Base-by-base conservation (phyloP, 768 basidiomycete genomes). In the Termitomyces sp. region DNA sequence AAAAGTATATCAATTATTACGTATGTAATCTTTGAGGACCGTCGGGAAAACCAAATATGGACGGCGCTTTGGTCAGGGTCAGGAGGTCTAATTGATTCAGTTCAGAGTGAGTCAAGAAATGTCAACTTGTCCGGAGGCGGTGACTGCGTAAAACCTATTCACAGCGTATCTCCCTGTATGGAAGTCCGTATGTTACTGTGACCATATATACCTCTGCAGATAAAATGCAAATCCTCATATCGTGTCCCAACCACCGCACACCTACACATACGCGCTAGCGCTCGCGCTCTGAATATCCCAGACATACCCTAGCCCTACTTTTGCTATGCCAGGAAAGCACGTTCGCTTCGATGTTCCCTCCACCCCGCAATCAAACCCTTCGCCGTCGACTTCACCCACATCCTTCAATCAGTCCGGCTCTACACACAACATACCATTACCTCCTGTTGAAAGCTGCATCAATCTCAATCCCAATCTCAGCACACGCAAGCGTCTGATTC, bases 291-390 rank as follows among this genome's bases (percentile, higher is more conserved):
- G n/a, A 25, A 27, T 16, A 39, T 27, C 35, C 19, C 19, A 30
- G 10, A n/a, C 45, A 19, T 0, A 8, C 19, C 28, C 34, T 37
- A 50, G 23, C 21, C 23, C 12, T 40, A 51, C 37, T 51, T 45
- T 54, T 27, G 60, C 59, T 42, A 70, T 69, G 70, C 67, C 70
- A 6, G 69, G 66, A 39, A 69, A 65, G 57, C 65, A 66, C 56
- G 67, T 68, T 46, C 64, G 56, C 62, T 68, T 68, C 14, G 62
- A 57, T 40, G 54, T 61, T 19, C 58, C 67, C 5, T 55, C 61
- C 7, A 62, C 61, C n/a, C 63, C 63, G 3, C 57, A 62, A 0
- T 41, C 56, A 37, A 48, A 60, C 19, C 57, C 52, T 46, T 52
- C 50, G 12, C 61, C 59, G 12, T 54, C 61, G 0, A 28, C 56